These are phyloP conservation scores for Sporobolomyces roseus DNA, from an alignment of 768 basidiomycete genomes.

Conservation along the genomic window DNA sequence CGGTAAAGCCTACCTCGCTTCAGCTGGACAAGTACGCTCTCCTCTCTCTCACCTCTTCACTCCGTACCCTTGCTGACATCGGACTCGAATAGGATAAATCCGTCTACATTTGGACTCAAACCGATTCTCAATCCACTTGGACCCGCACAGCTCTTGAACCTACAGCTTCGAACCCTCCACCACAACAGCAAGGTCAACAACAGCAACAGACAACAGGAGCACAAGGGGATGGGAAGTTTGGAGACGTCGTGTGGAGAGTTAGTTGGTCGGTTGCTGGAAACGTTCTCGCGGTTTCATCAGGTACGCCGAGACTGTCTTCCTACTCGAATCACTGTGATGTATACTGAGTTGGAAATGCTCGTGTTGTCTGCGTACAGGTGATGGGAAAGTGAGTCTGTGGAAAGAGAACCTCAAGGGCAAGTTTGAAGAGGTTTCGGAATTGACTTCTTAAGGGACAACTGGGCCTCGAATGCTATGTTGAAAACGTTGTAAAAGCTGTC, in stretches of 20 bases:
- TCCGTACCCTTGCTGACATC: background rate
- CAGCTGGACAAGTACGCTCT: slow-evolving; percentile 78
- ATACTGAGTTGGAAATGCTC: too few species aligned
- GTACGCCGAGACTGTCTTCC: background rate
- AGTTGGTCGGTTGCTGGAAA: slow-evolving; percentile 97
- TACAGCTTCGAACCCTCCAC: slow-evolving; percentile 51
- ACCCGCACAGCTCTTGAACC: slow-evolving; percentile 75
- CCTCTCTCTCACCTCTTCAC: background rate
- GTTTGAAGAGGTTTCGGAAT: slow-evolving; percentile 94
- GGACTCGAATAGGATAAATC: slow-evolving; percentile 62
- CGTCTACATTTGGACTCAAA: slow-evolving; percentile 87
- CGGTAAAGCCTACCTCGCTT: slow-evolving; percentile 90
- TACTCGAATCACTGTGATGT: background rate
- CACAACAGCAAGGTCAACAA: slow-evolving; percentile 53
- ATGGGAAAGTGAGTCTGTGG: slow-evolving; percentile 97
- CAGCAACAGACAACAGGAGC: slow-evolving; percentile 47
- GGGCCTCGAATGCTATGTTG: too few species aligned
- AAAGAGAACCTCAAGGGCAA: slow-evolving; percentile 92
- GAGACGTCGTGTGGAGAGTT: slow-evolving; percentile 97
- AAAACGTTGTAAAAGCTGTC: too few species aligned
- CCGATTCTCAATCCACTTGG: slow-evolving; percentile 64
- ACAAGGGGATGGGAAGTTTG: slow-evolving; percentile 71
- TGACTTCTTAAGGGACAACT: slow-evolving; percentile 33
- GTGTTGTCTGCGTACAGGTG: slow-evolving; percentile 57
- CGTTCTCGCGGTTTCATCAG: slow-evolving; percentile 86